Conservation (phyloP, 75 land plant genomes). For the Cunninghamia lanceolata region DNA sequence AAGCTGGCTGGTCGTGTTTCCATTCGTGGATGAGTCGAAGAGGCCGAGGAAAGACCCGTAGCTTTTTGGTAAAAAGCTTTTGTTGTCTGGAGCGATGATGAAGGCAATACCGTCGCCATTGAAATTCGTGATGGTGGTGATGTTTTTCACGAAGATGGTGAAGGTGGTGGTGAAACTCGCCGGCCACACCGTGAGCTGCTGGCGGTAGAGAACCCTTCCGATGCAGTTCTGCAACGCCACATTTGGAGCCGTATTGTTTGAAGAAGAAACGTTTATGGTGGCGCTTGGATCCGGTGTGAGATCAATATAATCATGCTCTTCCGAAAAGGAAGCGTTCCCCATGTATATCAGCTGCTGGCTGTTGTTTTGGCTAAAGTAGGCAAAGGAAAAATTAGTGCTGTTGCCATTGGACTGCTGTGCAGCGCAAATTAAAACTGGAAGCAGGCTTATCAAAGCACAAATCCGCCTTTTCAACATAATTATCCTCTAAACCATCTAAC, state of each 20-base stretch:
- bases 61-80: neutral
- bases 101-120: conserved; percentile 4
- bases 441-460: no score
- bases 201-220: conserved; percentile 8
- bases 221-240: neutral
- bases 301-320: neutral
- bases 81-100: neutral
- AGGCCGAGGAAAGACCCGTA: neutral
- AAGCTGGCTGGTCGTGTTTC: no score
- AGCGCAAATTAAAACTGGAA: no score
- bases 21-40: neutral
- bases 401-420: no score
- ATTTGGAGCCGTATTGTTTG: neutral
- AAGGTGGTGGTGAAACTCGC: no score
- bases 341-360: no score
- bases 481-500: no score
- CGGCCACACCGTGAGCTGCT: neutral
- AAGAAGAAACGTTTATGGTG: no score
- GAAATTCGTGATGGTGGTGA: neutral
- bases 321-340: no score
- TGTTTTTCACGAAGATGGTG: neutral
- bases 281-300: neutral
- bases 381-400: no score
- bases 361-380: no score
- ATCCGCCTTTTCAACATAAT: no score